Percentiles rank a stretch among this genome's conserved stretches.
Conservation (phyloP, 352 stramenopile species). For the Globisporangium iwayamae region DNA sequence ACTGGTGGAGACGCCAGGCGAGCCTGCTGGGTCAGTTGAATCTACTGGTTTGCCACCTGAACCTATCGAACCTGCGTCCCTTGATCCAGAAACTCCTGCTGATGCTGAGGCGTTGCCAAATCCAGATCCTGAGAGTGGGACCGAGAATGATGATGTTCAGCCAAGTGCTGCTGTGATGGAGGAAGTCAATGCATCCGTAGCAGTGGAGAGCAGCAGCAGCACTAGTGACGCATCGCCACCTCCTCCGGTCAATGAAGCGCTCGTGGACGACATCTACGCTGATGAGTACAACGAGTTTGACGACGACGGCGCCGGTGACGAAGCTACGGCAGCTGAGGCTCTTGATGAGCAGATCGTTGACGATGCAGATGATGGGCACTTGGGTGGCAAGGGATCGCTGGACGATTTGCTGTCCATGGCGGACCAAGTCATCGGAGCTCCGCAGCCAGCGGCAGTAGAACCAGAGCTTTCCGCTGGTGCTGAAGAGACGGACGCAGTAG, state of each 20-base stretch:
- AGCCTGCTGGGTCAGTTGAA: neutral
- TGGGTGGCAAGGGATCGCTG: neutral
- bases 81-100: neutral
- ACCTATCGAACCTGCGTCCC: neutral
- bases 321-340: conserved; percentile 18
- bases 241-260: conserved; percentile 1
- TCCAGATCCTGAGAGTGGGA: neutral
- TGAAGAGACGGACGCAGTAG: neutral
- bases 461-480: neutral
- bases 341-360: conserved; percentile 14
- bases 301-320: conserved; percentile 34
- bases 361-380: neutral
- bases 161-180: neutral
- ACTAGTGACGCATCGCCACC: neutral
- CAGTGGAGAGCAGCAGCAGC: neutral
- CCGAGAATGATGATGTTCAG: neutral
- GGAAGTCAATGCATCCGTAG: neutral
- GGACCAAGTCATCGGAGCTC: neutral
- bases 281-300: conserved; percentile 62
- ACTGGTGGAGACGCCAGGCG: neutral
- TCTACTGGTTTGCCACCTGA: neutral
- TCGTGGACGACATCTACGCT: conserved; percentile 47
- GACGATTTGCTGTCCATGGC: conserved; percentile 17
- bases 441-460: neutral
- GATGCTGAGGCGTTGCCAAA: neutral